Evolutionary conservation across 2,329 filamentous ascomycete species (phyloP), one percentile per base, ranked within the genome.

Genomic region (Didymella lethalis): DNA sequence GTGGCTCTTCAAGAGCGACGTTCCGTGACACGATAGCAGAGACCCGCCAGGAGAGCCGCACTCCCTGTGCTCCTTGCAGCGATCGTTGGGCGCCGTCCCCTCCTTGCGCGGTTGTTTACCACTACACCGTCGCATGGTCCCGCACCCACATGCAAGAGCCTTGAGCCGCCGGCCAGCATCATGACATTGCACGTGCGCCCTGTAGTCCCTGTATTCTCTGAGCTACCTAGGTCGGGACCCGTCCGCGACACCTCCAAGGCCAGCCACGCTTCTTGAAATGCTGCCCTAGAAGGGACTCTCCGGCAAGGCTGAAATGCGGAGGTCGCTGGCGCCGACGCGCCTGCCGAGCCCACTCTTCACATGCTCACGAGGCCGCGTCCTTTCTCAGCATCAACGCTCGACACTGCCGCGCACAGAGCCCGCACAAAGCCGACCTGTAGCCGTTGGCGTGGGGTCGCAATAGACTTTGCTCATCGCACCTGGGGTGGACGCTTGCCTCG

Each of bases 21-120:
- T 16, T 3, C 31, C 7, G 16, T 16, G 31, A 32, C 18, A 54
- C 45, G 40, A 46, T 14, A 8, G 20, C 50, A 54, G 45, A 29
- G 40, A 20, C 31, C 16, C 46, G 55, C 44, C 36, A 40, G 36
- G 10, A 40, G 36, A 40, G 55, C 49, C 45, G 55, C 55, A 29
- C 49, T 38, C 49, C 49, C 45, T 54, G 45, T 18, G 56, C 18
- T 59, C 56, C 56, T 51, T 59, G 56, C 56, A 59, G 50, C 50
- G 46, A 59, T 54, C 49, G 49, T 46, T 49, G 50, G n/a, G 56
- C 50, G 40, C 48, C 43, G 26, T 51, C 41, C 43, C 26, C 54
- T 52, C 54, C 10, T 28, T 28, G 41, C 41, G 41, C 41, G 23
- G 40, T 43, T 53, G 55, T 48, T 48, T 53, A 23, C 23, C 23